Conservation (phyloP, 2,329 filamentous ascomycete genomes). For the Didymella lethalis region DNA sequence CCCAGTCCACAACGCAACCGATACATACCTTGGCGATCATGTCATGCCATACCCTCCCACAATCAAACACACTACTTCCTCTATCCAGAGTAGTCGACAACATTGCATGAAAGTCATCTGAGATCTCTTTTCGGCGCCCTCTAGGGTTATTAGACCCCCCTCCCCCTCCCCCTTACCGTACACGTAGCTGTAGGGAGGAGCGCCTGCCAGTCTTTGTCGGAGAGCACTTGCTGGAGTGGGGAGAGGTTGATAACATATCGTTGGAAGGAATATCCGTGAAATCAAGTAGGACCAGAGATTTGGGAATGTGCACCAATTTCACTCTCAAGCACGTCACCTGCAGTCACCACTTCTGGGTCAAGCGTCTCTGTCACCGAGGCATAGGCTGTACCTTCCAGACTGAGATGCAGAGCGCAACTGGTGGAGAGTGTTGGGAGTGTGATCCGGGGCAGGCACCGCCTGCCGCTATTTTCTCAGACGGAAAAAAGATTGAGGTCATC, state of each 20-base stretch:
- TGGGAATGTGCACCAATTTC: constrained; percentile 35
- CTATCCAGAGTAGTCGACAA: background rate
- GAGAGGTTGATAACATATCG: background rate
- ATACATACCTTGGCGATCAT: background rate
- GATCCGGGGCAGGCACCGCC: constrained; percentile 35
- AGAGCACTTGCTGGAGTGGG: background rate
- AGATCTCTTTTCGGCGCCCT: constrained; percentile 3
- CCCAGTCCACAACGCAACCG: background rate
- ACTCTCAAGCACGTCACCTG: constrained; percentile 33
- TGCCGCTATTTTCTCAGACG: constrained; percentile 29
- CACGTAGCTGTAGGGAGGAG: constrained; percentile 10
- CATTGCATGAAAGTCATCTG: constrained; percentile 2
- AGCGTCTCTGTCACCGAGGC: constrained; percentile 29
- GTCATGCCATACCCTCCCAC: background rate
- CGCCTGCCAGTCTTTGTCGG: background rate
- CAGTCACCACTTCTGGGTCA: constrained; percentile 31
- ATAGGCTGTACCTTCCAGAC: constrained; percentile 25
- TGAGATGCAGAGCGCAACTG: constrained; percentile 28
- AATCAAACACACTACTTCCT: background rate
- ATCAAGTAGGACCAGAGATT: background rate
- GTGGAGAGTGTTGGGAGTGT: constrained; percentile 37
- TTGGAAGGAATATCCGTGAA: background rate
- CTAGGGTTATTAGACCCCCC: constrained; percentile 15
- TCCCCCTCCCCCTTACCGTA: background rate
- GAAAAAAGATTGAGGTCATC: constrained; percentile 25